Evolutionary conservation across 371 early-diverging fungal genomes (phyloP).

Genomic region (Apophysomyces sp.): DNA sequence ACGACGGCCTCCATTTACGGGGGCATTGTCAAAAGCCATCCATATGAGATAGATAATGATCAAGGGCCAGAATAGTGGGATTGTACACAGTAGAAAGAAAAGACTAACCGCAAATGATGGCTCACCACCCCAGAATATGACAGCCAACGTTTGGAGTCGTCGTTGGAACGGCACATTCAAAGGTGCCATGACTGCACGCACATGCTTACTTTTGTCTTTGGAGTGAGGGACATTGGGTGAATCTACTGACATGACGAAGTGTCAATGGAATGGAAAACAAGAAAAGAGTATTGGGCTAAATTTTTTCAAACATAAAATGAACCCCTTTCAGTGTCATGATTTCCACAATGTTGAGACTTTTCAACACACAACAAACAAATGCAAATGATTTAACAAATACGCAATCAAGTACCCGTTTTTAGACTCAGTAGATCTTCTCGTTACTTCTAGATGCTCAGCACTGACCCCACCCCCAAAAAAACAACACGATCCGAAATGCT

Average conservation of each 20-base stretch:
- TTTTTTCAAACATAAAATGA: background rate
- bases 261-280: background rate
- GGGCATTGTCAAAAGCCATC: constrained; percentile 56
- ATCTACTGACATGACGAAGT: background rate
- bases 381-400: too few relatives aligned
- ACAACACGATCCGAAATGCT: too few relatives aligned
- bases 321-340: background rate
- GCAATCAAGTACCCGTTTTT: background rate
- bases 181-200: constrained; percentile 37
- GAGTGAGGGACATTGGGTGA: background rate
- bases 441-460: too few relatives aligned
- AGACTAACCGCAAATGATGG: constrained; percentile 46
- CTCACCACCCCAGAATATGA: constrained; percentile 21
- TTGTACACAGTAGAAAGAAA: constrained; percentile 12
- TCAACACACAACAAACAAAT: too few relatives aligned
- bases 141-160: constrained; percentile 71
- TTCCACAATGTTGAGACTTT: too few relatives aligned
- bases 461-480: too few relatives aligned
- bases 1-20: constrained; percentile 73
- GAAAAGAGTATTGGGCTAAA: background rate
- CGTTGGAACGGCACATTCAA: constrained; percentile 69
- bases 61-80: constrained; percentile 62
- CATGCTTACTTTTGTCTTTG: background rate
- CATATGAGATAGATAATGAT: constrained; percentile 68
- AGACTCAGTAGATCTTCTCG: background rate